Base-by-base conservation (phyloP, 2,329 filamentous ascomycete genomes). In the Pyricularia sp. region DNA sequence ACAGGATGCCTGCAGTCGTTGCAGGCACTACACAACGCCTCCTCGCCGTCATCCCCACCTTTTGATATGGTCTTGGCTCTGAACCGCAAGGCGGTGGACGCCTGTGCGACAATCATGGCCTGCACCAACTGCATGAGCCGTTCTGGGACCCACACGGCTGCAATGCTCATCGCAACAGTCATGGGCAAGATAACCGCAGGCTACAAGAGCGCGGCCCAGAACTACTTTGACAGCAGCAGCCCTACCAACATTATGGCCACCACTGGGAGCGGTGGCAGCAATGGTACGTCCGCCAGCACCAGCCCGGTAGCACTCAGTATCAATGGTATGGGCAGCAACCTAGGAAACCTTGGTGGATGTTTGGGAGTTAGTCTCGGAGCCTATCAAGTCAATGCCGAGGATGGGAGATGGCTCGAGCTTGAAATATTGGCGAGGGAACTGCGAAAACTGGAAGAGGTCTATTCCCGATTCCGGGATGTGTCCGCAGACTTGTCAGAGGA, bases 151-250 rank as follows among this genome's bases (percentile, higher is more conserved):
- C 77, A 79, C 62, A 80, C 79, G 1, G 74, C 76, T 0, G 76
- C 77, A 5, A 82, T 81, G 79, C 74, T 82, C 0, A 73, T 82
- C n/a, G 78, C 77, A 0, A 81, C 79, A 0, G 73, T 82, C 24
- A 76, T 83, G 22, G 76, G 77, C 62, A 79, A 81, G 69, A 77
- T 81, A 61, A 77, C 78, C 1, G 77, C 75, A 1, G 76, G 80
- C 64, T 82, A 82, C 70, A 77, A 76, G 65, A 74, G 73, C 22
- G 78, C 77, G 2, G 76, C 74, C 10, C 71, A 76, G 62, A 71
- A 73, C 3, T 76, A 78, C 65, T 78, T 78, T 65, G 77, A 76
- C 53, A 67, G 70, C 55, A 67, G 69, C n/a, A 66, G 62, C 60
- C 40, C 64, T 31, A 44, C 65, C 33, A 65, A 62, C 31, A n/a